phyloP scores from a whole-genome alignment of 2,329 filamentous ascomycete genomes.

The Ustulina deusta region DNA sequence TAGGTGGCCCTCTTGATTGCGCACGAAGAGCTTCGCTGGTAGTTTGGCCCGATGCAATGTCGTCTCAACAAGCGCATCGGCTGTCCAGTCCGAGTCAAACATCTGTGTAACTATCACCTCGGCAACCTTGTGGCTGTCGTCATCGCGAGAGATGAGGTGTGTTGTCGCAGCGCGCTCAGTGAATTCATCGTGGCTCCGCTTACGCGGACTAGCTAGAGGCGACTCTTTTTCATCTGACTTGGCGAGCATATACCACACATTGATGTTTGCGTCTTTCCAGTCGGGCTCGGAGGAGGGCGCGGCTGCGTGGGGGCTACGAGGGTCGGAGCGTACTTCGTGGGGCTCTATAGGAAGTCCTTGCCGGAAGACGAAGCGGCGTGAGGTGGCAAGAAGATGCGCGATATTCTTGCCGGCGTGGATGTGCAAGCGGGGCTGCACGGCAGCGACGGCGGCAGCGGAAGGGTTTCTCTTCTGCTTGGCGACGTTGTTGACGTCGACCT shows the following conservation, averaged over 20 bases:
- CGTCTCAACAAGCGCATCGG: slow-evolving; percentile 76
- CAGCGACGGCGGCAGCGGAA: slow-evolving; percentile 25
- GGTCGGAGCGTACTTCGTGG: slow-evolving; percentile 71
- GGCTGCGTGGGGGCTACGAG: slow-evolving; percentile 50
- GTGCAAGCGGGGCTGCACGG: slow-evolving; percentile 59
- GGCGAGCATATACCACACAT: slow-evolving; percentile 85
- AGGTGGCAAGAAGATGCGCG: slow-evolving; percentile 82
- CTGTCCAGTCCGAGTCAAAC: slow-evolving; percentile 81
- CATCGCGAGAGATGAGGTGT: slow-evolving; percentile 43
- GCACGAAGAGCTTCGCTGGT: slow-evolving; percentile 77
- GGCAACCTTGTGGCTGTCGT: slow-evolving; percentile 63
- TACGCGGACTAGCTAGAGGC: slow-evolving; percentile 47
- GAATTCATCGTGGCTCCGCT: slow-evolving; percentile 62
- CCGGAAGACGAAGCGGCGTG: slow-evolving; percentile 86
- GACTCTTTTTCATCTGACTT: slow-evolving; percentile 46
- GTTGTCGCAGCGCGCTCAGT: slow-evolving; percentile 26
- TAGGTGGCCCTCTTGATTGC: slow-evolving; percentile 73
- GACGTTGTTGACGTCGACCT: slow-evolving; percentile 55
- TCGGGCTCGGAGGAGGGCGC: slow-evolving; percentile 70
- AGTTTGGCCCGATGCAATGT: slow-evolving; percentile 74
- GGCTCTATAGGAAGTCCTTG: slow-evolving; percentile 80
- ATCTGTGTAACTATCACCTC: slow-evolving; percentile 76
- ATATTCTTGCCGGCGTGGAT: slow-evolving; percentile 87
- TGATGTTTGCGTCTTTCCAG: slow-evolving; percentile 80
- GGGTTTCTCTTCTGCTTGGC: slow-evolving; percentile 50